Base-by-base conservation (phyloP, 2,329 filamentous ascomycete species). In the Aspergillus thermomutatus region DNA sequence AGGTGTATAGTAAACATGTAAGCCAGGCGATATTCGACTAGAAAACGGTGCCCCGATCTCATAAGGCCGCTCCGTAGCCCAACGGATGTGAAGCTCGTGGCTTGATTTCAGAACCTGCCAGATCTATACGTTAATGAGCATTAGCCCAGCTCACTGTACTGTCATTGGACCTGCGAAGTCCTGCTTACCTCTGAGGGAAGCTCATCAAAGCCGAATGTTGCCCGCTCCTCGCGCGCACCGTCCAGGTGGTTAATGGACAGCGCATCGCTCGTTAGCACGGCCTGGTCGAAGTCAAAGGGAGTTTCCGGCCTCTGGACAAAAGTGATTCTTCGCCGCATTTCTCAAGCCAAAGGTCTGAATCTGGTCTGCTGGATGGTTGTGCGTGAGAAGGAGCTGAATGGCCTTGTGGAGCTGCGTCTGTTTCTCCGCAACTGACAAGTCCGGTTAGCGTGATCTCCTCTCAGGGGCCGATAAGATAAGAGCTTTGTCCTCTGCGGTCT, bases 1-100 rank as follows among this genome's bases (percentile, higher is more conserved):
- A 19, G 62, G 88, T 0, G 88, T 89, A 69, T 87, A 92, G 66
- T 89, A 89, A 26, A 92, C 79, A 77, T 97, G 92, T 23, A 97
- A 77, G 2, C 93, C 93, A 0, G 92, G 87, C 1, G 91, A 86
- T 14, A 92, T 74, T 57, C 89, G 84, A 52, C 91, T 91, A 46
- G 84, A 79, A 66, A 94, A 88, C 1, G 92, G 92, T 41, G 87
- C 81, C 47, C 87, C 77, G 1, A 83, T 78, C 41, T 83, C 77
- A 69, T 87, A 87, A 1, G 80, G 66, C 6, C 69, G 66, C 2
- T 84, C 77, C 14, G 86, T 84, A n/a, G 84, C 82, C 90, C 92
- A 96, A 70, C 89, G 85, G 57, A 97, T 77, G 72, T 93, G 89
- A 45, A 97, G 76, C 71, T 91, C 87, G 65, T 88, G 83, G 61